Conservation (phyloP, 805 yeast genomes). For the Metschnikowia henanensis region DNA sequence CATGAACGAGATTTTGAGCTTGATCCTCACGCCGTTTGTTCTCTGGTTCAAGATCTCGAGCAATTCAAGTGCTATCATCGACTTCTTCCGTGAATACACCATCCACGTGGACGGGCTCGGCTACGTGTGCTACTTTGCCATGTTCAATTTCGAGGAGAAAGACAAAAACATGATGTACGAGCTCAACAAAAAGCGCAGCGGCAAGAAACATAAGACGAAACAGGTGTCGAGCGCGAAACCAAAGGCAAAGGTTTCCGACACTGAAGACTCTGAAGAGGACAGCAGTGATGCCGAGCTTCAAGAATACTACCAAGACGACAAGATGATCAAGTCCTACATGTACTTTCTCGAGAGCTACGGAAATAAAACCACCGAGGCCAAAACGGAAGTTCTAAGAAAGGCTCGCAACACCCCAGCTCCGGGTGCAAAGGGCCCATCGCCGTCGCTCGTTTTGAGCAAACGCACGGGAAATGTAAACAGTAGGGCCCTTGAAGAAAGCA, state of each 20-base stretch:
- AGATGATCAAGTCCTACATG: constrained; percentile 89
- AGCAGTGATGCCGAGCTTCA: constrained; percentile 26
- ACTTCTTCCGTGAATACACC: constrained; percentile 87
- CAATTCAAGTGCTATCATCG: constrained; percentile 73
- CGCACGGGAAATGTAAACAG: neutral
- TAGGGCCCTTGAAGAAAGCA: neutral
- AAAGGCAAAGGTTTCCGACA: constrained; percentile 16
- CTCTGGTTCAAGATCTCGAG: constrained; percentile 81
- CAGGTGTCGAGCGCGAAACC: constrained; percentile 5
- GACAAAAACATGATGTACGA: constrained; percentile 45
- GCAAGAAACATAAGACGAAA: constrained; percentile 15
- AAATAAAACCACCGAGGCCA: constrained; percentile 15
- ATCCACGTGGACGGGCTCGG: constrained; percentile 95
- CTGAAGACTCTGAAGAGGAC: constrained; percentile 21
- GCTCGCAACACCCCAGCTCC: neutral
- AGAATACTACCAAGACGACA: constrained; percentile 63
- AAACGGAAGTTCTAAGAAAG: neutral
- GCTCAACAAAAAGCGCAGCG: constrained; percentile 22
- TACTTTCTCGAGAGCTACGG: constrained; percentile 87
- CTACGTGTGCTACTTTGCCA: constrained; percentile 90
- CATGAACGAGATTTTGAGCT: constrained; percentile 75
- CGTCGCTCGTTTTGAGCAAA: neutral
- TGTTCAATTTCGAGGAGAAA: constrained; percentile 76
- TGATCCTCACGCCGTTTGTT: constrained; percentile 85
- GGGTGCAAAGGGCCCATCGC: constrained; percentile 4